Evolutionary conservation across 805 yeast genomes (phyloP).

Genomic region (Danielozyma ontarioensis): DNA sequence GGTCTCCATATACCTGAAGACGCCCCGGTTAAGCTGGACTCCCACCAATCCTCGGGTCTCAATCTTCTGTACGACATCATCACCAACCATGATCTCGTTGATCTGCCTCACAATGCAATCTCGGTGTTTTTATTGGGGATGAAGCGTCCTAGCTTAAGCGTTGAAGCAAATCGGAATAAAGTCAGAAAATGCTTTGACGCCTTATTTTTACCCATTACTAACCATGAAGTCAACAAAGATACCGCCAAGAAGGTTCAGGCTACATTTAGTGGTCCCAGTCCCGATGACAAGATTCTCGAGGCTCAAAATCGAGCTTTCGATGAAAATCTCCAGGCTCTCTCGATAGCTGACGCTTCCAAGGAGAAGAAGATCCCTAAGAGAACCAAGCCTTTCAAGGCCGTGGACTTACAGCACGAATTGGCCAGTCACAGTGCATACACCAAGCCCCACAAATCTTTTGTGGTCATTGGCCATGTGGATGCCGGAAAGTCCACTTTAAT

Average conservation of each 20-base stretch:
- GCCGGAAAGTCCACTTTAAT: constrained; percentile 80
- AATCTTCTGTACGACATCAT: no score
- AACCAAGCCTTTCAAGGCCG: constrained; percentile 39
- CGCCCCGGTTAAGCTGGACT: no score
- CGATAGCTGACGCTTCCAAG: constrained; percentile 11
- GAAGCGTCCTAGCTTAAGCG: neutral
- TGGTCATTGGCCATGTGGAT: constrained; percentile 82
- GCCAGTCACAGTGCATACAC: constrained; percentile 20
- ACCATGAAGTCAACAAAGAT: constrained; percentile 31
- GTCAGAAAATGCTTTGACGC: constrained; percentile 15
- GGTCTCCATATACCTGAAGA: no score
- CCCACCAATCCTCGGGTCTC: no score
- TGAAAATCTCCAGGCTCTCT: constrained; percentile 22
- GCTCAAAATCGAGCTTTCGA: constrained; percentile 52
- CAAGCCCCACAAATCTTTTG: constrained; percentile 63
- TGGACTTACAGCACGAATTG: constrained; percentile 39
- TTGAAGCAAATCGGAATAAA: constrained; percentile 11
- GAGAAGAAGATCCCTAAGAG: constrained; percentile 10
- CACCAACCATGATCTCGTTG: constrained; percentile 4
- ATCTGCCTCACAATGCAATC: constrained; percentile 8
- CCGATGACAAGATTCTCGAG: constrained; percentile 65
- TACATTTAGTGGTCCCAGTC: constrained; percentile 68
- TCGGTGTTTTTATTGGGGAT: constrained; percentile 12
- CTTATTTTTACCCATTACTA: constrained; percentile 35
- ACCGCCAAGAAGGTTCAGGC: constrained; percentile 36